Conservation (phyloP, 2,329 filamentous ascomycete genomes). For the Talaromyces sp. region DNA sequence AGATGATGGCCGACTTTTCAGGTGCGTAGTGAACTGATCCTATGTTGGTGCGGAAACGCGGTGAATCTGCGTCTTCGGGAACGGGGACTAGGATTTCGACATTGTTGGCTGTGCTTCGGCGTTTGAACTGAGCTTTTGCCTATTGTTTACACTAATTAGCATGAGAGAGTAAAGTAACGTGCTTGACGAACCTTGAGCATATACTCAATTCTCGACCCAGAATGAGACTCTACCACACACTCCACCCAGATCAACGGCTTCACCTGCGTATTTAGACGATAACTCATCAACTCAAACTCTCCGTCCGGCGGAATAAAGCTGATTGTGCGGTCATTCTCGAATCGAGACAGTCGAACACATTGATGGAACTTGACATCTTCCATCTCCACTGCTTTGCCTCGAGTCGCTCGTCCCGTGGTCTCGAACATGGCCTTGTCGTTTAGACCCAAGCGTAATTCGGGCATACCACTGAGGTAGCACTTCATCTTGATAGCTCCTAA, state of each 20-base stretch:
- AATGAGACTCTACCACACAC: constrained; percentile 94
- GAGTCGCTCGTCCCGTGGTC: constrained; percentile 86
- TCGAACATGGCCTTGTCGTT: constrained; percentile 99
- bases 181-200: constrained; percentile 74
- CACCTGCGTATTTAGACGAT: constrained; percentile 96
- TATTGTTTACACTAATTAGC: constrained; percentile 23
- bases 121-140: constrained; percentile 96
- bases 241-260: constrained; percentile 99
- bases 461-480: constrained; percentile 98
- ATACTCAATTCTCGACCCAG: constrained; percentile 92
- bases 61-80: constrained; percentile 93
- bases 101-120: constrained; percentile 95
- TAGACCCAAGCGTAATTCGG: constrained; percentile 84
- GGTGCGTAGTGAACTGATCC: constrained; percentile 96
- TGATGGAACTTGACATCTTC: constrained; percentile 99
- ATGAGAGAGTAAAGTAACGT: background rate
- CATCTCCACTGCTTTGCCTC: constrained; percentile 98
- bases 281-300: constrained; percentile 99
- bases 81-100: constrained; percentile 97
- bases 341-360: constrained; percentile 89
- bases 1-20: constrained; percentile 94
- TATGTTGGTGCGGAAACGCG: constrained; percentile 95
- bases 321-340: constrained; percentile 98
- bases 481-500: constrained; percentile 99
- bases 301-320: constrained; percentile 98